Percentiles rank a stretch among this genome's conserved stretches.
Evolutionary conservation across 1,284 basidiomycete genomes (phyloP).

Genomic region (Golubevia pallescens): DNA sequence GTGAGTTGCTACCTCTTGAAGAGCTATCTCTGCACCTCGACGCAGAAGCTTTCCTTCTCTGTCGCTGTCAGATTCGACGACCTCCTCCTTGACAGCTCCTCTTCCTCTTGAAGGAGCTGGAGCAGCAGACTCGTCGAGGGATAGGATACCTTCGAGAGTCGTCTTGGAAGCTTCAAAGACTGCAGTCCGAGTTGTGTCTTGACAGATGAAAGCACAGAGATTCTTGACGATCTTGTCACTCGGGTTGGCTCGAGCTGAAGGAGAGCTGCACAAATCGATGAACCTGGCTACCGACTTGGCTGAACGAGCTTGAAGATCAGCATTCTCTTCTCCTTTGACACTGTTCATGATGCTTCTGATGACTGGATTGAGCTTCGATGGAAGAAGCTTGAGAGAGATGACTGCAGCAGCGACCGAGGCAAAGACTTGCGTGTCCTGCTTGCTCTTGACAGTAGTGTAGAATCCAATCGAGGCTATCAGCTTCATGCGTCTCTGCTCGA

Average conservation of each 20-base stretch:
- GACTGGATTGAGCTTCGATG: slow-evolving; percentile 84
- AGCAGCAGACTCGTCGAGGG: slow-evolving; percentile 69
- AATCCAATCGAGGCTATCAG: slow-evolving; percentile 79
- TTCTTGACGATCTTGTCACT: slow-evolving; percentile 97
- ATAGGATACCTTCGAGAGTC: slow-evolving; percentile 76
- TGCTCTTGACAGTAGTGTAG: slow-evolving; percentile 81
- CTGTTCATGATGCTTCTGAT: slow-evolving; percentile 98
- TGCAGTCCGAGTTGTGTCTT: slow-evolving; percentile 83
- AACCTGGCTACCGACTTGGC: slow-evolving; percentile 86
- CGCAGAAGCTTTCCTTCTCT: slow-evolving; percentile 67
- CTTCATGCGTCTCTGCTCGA: slow-evolving; percentile 79
- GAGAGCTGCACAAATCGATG: slow-evolving; percentile 79
- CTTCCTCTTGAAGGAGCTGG: slow-evolving; percentile 67
- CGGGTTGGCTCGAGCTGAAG: slow-evolving; percentile 70
- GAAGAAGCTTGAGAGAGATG: slow-evolving; percentile 67
- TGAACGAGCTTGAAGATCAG: slow-evolving; percentile 86
- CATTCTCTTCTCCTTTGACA: slow-evolving; percentile 92
- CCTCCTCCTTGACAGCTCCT: slow-evolving; percentile 67
- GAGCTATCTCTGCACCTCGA: slow-evolving; percentile 84
- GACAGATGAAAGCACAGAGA: too few relatives aligned
- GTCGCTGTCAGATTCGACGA: slow-evolving; percentile 20
- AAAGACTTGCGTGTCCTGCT: slow-evolving; percentile 84
- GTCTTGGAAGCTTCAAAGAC: slow-evolving; percentile 77
- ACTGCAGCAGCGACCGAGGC: slow-evolving; percentile 90
- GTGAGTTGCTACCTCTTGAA: slow-evolving; percentile 76